phyloP scores from a whole-genome alignment of 2,329 filamentous ascomycete genomes.

The Pezicula radicicola region DNA sequence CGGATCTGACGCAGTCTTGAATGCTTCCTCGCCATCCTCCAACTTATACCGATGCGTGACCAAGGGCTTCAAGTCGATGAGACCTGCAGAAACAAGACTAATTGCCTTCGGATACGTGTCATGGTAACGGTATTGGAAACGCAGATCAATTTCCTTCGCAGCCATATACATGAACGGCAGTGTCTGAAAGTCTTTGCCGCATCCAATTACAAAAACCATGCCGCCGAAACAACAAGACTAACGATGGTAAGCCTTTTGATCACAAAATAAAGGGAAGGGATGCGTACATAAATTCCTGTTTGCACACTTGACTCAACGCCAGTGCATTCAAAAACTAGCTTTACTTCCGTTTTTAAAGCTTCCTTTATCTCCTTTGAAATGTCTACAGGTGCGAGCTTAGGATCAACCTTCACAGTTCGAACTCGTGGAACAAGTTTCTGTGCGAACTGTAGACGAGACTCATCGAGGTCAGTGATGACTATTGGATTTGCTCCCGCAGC shows the following conservation, averaged over 20 bases:
- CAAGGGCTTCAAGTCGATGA: slow-evolving; percentile 76
- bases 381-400: slow-evolving; percentile 53
- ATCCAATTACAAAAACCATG: slow-evolving; percentile 94
- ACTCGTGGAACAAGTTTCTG: slow-evolving; percentile 77
- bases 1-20: slow-evolving; percentile 82
- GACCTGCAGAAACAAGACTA: slow-evolving; percentile 65
- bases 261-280: background rate
- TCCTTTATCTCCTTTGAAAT: slow-evolving; percentile 69
- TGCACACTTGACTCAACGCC: slow-evolving; percentile 91
- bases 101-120: slow-evolving; percentile 55
- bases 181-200: slow-evolving; percentile 91
- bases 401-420: slow-evolving; percentile 75
- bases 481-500: slow-evolving; percentile 88
- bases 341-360: slow-evolving; percentile 72
- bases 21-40: slow-evolving; percentile 85
- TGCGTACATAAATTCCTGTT: slow-evolving; percentile 82
- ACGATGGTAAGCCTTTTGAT: background rate
- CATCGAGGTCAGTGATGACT: slow-evolving; percentile 92
- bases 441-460: slow-evolving; percentile 79
- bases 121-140: slow-evolving; percentile 94
- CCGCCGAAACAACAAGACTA: slow-evolving; percentile 68
- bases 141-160: slow-evolving; percentile 87
- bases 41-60: slow-evolving; percentile 85
- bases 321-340: slow-evolving; percentile 85
- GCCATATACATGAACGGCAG: slow-evolving; percentile 93